A percentile compares a stretch with the other conserved stretches of the same genome.
These are phyloP conservation scores for Malus orientalis DNA, from an alignment of 306 rosid genomes.

Conservation along the genomic window DNA sequence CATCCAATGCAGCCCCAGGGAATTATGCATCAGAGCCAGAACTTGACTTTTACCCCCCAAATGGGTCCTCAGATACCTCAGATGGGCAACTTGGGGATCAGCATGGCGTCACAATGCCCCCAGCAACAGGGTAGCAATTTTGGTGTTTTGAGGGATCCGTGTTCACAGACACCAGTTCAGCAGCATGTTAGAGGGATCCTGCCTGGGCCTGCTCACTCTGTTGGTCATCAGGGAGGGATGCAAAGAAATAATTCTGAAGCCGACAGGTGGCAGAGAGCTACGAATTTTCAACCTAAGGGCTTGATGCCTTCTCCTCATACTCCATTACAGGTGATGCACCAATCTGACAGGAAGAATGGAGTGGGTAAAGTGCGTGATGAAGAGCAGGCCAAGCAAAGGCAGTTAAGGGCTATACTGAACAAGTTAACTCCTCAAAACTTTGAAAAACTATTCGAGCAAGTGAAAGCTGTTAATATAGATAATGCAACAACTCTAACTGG, in stretches of 20 bases:
- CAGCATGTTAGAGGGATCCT: slow-evolving; percentile 66
- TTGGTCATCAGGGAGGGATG: slow-evolving; percentile 66
- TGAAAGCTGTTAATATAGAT: slow-evolving; percentile 82
- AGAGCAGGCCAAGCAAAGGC: slow-evolving; percentile 82
- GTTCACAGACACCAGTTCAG: slow-evolving; percentile 41
- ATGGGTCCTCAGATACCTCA: slow-evolving; percentile 67
- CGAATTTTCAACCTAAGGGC: slow-evolving; percentile 71
- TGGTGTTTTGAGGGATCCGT: slow-evolving; percentile 68
- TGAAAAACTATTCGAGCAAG: slow-evolving; percentile 90
- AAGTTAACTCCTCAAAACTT: slow-evolving; percentile 95
- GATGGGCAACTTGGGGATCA: slow-evolving; percentile 59
- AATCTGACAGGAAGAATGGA: slow-evolving; percentile 85
- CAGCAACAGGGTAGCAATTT: slow-evolving; percentile 76
- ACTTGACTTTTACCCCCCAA: neutral
- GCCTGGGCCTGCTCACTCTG: slow-evolving; percentile 60
- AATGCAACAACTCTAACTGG: slow-evolving; percentile 64
- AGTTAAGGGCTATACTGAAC: slow-evolving; percentile 74
- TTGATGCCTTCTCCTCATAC: slow-evolving; percentile 80
- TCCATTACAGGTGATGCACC: slow-evolving; percentile 80
- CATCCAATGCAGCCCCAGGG: too few relatives aligned
- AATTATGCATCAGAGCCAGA: too few relatives aligned
- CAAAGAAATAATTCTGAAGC: slow-evolving; percentile 59
- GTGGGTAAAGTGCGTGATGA: slow-evolving; percentile 75
- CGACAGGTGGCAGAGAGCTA: slow-evolving; percentile 78
- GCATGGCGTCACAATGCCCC: slow-evolving; percentile 45